Conservation (phyloP, 2,329 filamentous ascomycete species). For the Canariomyces notabilis region DNA sequence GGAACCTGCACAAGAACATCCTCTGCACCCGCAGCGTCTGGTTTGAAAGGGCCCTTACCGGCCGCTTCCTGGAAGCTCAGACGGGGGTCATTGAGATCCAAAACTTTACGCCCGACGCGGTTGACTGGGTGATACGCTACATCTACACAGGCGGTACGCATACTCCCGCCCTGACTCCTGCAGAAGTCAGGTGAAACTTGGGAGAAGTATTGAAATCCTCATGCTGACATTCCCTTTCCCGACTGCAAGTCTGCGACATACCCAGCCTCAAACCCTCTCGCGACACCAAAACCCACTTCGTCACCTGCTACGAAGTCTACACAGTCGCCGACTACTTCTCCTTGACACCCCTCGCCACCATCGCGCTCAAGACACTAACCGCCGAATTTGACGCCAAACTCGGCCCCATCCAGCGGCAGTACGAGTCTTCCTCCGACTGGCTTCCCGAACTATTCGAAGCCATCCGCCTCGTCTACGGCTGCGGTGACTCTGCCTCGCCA, state of each 20-base stretch:
- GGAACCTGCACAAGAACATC: conserved; percentile 26
- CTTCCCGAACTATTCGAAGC: conserved; percentile 21
- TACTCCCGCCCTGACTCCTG: not conserved
- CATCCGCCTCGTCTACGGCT: conserved; percentile 19
- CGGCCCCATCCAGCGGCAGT: conserved; percentile 13
- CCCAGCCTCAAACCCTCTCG: conserved; percentile 4
- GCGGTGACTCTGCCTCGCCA: conserved; percentile 7
- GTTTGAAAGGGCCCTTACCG: conserved; percentile 26
- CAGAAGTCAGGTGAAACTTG: not conserved
- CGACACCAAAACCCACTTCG: conserved; percentile 18
- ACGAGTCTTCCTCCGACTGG: conserved; percentile 14
- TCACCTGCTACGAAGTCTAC: conserved; percentile 30
- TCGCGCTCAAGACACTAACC: conserved; percentile 19
- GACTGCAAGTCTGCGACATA: conserved; percentile 19
- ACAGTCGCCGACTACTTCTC: conserved; percentile 23
- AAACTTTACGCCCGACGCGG: conserved; percentile 19
- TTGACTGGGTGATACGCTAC: conserved; percentile 22
- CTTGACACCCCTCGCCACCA: conserved; percentile 13
- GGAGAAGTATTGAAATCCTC: too few relatives aligned
- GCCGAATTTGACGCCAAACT: conserved; percentile 18
- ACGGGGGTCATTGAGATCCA: conserved; percentile 21
- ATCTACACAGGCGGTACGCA: conserved; percentile 25
- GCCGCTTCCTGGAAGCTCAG: conserved; percentile 21
- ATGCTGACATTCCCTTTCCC: not conserved
- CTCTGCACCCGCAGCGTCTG: conserved; percentile 25